Conservation (phyloP, 2,329 filamentous ascomycete genomes). For the Fusarium neocosmosporiellum region DNA sequence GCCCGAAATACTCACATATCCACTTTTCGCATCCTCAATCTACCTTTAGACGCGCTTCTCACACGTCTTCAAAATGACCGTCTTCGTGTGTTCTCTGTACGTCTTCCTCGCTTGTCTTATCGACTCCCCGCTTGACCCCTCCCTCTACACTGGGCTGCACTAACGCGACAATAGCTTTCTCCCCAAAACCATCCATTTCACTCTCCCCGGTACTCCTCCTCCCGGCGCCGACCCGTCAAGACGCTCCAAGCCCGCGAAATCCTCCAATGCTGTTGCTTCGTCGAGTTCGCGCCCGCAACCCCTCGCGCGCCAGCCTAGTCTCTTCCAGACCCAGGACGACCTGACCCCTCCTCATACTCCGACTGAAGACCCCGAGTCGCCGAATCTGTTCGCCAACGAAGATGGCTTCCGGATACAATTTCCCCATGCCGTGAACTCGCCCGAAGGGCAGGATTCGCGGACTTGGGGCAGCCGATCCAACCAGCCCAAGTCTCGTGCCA, state of each 20-base stretch:
- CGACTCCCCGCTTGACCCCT: constrained; percentile 27
- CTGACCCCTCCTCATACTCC: constrained; percentile 69
- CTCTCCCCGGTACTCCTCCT: constrained; percentile 67
- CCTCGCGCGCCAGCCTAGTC: constrained; percentile 59
- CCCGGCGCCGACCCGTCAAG: constrained; percentile 48
- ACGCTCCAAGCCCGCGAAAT: constrained; percentile 43
- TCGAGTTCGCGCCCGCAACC: constrained; percentile 40
- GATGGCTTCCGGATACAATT: constrained; percentile 69
- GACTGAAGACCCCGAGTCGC: constrained; percentile 54
- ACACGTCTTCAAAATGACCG: constrained; percentile 50
- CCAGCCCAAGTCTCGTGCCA: constrained; percentile 82
- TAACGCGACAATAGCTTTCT: constrained; percentile 73
- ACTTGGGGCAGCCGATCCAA: constrained; percentile 81
- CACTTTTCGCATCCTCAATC: constrained; percentile 1
- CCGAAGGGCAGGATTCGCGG: constrained; percentile 79
- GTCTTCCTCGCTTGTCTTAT: constrained; percentile 23
- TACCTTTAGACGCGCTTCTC: constrained; percentile 12
- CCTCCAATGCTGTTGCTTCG: constrained; percentile 10
- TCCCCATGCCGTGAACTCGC: constrained; percentile 65
- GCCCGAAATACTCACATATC: constrained; percentile 12
- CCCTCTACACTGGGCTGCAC: constrained; percentile 15
- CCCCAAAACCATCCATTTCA: constrained; percentile 92
- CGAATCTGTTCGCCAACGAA: constrained; percentile 67
- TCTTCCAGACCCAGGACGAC: constrained; percentile 61
- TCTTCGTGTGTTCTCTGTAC: constrained; percentile 56